Percentiles rank a stretch among this genome's conserved stretches.
phyloP scores from a whole-genome alignment of 2,329 filamentous ascomycete genomes.

The Boeremia exigua region DNA sequence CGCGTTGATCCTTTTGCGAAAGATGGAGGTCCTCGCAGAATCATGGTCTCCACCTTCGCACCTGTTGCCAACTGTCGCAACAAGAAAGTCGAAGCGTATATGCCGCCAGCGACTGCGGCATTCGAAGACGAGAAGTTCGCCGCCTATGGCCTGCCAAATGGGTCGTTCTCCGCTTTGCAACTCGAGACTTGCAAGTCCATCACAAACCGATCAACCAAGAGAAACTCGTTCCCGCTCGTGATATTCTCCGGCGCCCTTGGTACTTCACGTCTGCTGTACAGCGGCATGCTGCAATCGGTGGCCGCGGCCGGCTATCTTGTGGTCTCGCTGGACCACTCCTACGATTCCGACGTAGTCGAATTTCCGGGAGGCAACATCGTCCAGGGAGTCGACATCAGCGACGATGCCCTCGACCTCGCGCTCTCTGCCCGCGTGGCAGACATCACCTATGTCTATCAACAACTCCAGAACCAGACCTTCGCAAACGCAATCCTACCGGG shows the following conservation, averaged over 20 bases:
- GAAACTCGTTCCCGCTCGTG: conserved; percentile 29
- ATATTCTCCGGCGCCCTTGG: conserved; percentile 57
- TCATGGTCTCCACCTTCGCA: conserved; percentile 36
- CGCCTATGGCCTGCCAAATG: conserved; percentile 36
- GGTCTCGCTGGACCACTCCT: conserved; percentile 58
- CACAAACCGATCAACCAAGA: neutral
- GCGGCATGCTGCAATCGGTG: conserved; percentile 52
- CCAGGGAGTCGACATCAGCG: conserved; percentile 32
- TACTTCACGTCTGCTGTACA: conserved; percentile 53
- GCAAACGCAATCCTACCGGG: conserved; percentile 15
- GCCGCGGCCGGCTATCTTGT: conserved; percentile 57
- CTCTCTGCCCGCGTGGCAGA: conserved; percentile 32
- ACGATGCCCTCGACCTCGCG: conserved; percentile 28
- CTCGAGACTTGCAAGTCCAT: conserved; percentile 24
- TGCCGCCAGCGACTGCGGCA: conserved; percentile 30
- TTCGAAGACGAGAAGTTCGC: conserved; percentile 31
- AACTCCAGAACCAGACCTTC: conserved; percentile 23
- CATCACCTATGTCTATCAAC: conserved; percentile 27
- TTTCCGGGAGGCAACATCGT: conserved; percentile 53
- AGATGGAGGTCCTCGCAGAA: conserved; percentile 20
- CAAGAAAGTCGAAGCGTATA: conserved; percentile 22
- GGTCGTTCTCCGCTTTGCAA: conserved; percentile 25
- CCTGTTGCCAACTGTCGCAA: conserved; percentile 24
- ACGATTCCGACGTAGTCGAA: conserved; percentile 57
- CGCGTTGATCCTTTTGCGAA: conserved; percentile 33